Conservation (phyloP, 2,329 filamentous ascomycete genomes). For the Scedosporium aurantiacum region DNA sequence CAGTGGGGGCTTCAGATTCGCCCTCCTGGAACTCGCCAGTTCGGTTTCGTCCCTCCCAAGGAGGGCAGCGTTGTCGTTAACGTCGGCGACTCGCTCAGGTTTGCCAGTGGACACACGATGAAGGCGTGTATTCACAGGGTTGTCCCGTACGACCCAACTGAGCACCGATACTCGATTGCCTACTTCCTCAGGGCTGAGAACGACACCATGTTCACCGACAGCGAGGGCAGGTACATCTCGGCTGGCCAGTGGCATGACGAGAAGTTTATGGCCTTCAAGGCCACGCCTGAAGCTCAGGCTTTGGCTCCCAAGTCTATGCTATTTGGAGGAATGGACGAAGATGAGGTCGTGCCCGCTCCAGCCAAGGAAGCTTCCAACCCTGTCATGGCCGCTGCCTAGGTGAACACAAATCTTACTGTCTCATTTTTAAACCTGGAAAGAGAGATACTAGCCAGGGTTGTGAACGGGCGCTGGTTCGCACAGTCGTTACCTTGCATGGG, state of each 20-base stretch:
- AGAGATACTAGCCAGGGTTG: background rate
- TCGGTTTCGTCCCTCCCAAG: conserved; percentile 42
- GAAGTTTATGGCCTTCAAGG: conserved; percentile 41
- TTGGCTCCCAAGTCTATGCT: conserved; percentile 36
- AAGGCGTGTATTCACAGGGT: conserved; percentile 48
- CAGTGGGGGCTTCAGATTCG: conserved; percentile 47
- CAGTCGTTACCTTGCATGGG: background rate
- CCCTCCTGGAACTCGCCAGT: conserved; percentile 32
- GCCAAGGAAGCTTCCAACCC: background rate
- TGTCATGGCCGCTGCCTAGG: background rate
- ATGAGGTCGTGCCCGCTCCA: conserved; percentile 9
- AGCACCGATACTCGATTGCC: conserved; percentile 48
- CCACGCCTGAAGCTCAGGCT: conserved; percentile 31
- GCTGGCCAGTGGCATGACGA: conserved; percentile 43
- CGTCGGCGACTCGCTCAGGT: conserved; percentile 48
- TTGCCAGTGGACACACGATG: conserved; percentile 40
- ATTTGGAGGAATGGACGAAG: conserved; percentile 38
- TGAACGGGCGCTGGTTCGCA: no score
- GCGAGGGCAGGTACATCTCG: conserved; percentile 40
- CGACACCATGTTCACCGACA: conserved; percentile 43
- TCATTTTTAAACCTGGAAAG: background rate
- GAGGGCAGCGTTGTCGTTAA: conserved; percentile 42
- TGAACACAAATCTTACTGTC: background rate
- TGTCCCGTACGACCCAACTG: conserved; percentile 36
- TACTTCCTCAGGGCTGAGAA: conserved; percentile 48